phyloP scores from a whole-genome alignment of 176 grass and related monocot genomes.

The Triticum aestivum region DNA sequence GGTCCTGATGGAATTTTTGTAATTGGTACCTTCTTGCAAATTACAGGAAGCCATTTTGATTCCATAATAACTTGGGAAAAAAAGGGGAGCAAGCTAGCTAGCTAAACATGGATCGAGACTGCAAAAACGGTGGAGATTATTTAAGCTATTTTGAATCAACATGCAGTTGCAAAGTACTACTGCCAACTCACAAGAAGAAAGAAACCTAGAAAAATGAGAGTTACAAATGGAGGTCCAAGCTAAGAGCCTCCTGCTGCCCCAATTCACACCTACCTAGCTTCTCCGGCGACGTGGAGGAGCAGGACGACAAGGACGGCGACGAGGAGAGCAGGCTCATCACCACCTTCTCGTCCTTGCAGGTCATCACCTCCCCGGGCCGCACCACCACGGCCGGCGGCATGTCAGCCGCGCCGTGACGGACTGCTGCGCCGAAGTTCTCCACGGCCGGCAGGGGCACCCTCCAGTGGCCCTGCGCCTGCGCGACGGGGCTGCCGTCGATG shows the following conservation, averaged over 20 bases:
- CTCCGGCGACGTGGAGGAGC: slow-evolving; percentile 66
- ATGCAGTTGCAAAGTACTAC: slow-evolving; percentile 21
- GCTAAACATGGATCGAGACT: slow-evolving; percentile 26
- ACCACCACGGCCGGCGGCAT: background rate
- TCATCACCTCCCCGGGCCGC: slow-evolving; percentile 8
- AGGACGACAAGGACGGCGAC: slow-evolving; percentile 54
- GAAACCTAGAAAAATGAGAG: slow-evolving; percentile 42
- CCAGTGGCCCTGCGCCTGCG: slow-evolving; percentile 57
- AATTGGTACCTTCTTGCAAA: background rate
- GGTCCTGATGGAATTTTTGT: background rate
- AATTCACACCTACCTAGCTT: slow-evolving; percentile 74
- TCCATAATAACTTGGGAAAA: background rate
- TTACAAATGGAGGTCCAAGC: slow-evolving; percentile 97
- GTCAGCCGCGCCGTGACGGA: background rate
- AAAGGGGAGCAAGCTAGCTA: background rate
- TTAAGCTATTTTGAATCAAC: slow-evolving; percentile 57
- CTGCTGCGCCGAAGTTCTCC: slow-evolving; percentile 37
- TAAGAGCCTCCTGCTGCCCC: slow-evolving; percentile 63
- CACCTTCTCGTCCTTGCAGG: slow-evolving; percentile 49
- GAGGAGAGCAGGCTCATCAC: slow-evolving; percentile 45
- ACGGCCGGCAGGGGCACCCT: slow-evolving; percentile 33
- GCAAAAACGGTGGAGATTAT: slow-evolving; percentile 43
- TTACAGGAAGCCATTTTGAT: background rate
- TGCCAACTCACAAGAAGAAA: slow-evolving; percentile 45
- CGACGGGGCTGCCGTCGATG: slow-evolving; percentile 70